Evolutionary conservation across 1,284 basidiomycete species (phyloP).

Genomic region (Mycena citricolor): DNA sequence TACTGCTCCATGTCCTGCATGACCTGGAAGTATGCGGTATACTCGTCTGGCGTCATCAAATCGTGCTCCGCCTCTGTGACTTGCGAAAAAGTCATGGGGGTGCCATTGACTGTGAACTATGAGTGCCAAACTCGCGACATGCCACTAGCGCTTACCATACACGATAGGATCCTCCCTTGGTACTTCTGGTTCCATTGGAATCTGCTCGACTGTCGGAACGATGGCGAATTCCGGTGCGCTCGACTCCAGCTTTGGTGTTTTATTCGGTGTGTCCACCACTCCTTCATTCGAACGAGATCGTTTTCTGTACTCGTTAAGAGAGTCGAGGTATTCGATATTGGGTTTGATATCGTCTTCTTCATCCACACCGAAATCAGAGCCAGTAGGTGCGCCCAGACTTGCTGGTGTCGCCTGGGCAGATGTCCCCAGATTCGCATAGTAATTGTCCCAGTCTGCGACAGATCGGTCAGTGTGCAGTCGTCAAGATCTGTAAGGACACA

Average conservation of each 20-base stretch:
- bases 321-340: conserved; percentile 60
- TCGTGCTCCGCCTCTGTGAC: conserved; percentile 83
- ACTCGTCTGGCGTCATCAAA: conserved; percentile 82
- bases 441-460: conserved; percentile 68
- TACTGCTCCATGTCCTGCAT: conserved; percentile 41
- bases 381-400: conserved; percentile 41
- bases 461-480: conserved; percentile 13
- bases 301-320: conserved; percentile 67
- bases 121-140: conserved; percentile 9
- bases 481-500: no score
- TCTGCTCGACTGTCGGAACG: conserved; percentile 18
- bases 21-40: conserved; percentile 74
- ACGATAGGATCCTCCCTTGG: conserved; percentile 57
- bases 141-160: conserved; percentile 50
- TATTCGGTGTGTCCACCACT: conserved; percentile 16
- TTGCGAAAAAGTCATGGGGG: conserved; percentile 63
- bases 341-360: conserved; percentile 73
- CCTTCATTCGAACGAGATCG: conserved; percentile 54
- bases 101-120: conserved; percentile 59
- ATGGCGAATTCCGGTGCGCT: conserved; percentile 17
- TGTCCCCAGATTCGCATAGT: conserved; percentile 72
- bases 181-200: conserved; percentile 17
- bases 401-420: conserved; percentile 62
- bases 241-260: conserved; percentile 13
- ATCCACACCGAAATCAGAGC: conserved; percentile 45